Conservation (phyloP, 345 rosid genomes). For the Lepidium didymum region DNA sequence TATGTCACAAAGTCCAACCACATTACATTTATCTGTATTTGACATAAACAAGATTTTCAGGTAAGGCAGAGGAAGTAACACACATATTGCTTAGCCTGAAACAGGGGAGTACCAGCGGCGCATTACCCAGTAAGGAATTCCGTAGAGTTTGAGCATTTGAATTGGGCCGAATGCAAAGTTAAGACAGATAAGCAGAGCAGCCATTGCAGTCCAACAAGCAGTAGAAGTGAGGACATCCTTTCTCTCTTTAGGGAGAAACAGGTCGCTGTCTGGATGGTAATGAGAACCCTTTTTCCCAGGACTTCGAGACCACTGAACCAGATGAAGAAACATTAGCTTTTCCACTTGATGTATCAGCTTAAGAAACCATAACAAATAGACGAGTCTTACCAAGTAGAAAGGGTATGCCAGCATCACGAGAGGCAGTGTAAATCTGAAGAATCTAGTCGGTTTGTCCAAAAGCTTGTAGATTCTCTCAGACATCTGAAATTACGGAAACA, state of each 20-base stretch:
- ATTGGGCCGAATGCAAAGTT: conserved; percentile 52
- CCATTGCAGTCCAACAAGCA: conserved; percentile 69
- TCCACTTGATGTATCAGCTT: background rate
- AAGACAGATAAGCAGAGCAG: conserved; percentile 42
- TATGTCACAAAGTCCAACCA: conserved; percentile 91
- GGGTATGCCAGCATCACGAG: conserved; percentile 94
- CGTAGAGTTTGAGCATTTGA: conserved; percentile 67
- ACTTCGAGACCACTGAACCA: conserved; percentile 65
- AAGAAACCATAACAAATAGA: conserved; percentile 1
- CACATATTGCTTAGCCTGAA: background rate
- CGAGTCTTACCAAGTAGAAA: conserved; percentile 61
- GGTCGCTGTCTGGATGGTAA: conserved; percentile 67
- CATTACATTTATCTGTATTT: conserved; percentile 53
- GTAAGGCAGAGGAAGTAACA: background rate
- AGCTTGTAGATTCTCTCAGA: conserved; percentile 60
- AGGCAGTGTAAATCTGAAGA: conserved; percentile 71
- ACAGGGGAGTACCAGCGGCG: background rate
- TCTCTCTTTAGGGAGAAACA: conserved; percentile 65
- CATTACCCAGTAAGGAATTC: conserved; percentile 59
- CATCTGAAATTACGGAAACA: conserved; percentile 39
- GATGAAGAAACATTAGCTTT: conserved; percentile 2
- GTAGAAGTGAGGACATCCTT: conserved; percentile 69
- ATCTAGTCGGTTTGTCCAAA: conserved; percentile 35
- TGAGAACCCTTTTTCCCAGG: conserved; percentile 94
- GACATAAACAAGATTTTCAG: background rate